Conservation (phyloP, 257 asterid species). For the Solanum chiquidenum region DNA sequence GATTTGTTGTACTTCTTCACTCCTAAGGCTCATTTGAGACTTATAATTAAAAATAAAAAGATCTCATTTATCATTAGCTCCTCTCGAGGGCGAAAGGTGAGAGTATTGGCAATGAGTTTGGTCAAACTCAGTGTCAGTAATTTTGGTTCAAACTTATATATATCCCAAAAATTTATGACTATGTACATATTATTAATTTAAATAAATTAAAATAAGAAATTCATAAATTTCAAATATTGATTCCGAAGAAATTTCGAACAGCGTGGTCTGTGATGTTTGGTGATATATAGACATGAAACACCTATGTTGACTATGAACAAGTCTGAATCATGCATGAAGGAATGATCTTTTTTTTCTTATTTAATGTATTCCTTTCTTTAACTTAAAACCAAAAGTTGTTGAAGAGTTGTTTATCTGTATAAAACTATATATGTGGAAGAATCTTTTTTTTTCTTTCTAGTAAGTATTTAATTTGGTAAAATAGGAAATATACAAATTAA, state of each 20-base stretch:
- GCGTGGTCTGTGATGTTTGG: slow-evolving; percentile 21
- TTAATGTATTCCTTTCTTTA: not conserved
- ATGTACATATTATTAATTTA: not conserved
- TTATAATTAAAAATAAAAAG: not conserved
- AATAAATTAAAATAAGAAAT: not conserved
- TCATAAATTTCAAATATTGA: not conserved
- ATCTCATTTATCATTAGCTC: not conserved
- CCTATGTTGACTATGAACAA: slow-evolving; percentile 24
- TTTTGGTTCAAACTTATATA: not conserved
- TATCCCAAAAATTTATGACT: not conserved
- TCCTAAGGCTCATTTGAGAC: not conserved
- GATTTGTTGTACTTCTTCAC: not conserved
- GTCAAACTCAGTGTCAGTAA: too few species aligned
- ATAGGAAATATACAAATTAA: not conserved
- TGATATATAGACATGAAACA: not conserved
- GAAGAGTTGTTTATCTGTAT: not conserved
- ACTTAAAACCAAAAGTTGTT: not conserved
- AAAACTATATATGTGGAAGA: slow-evolving; percentile 2
- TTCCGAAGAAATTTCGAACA: slow-evolving; percentile 13
- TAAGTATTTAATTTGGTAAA: not conserved
- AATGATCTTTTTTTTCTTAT: not conserved
- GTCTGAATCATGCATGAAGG: slow-evolving; percentile 14
- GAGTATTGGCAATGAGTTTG: not conserved
- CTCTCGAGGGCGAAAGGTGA: not conserved
- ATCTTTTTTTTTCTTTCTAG: not conserved